Percentiles rank a stretch among this genome's conserved stretches.
phyloP scores from a whole-genome alignment of 1,284 basidiomycete species.

The Vanrija humicola region DNA sequence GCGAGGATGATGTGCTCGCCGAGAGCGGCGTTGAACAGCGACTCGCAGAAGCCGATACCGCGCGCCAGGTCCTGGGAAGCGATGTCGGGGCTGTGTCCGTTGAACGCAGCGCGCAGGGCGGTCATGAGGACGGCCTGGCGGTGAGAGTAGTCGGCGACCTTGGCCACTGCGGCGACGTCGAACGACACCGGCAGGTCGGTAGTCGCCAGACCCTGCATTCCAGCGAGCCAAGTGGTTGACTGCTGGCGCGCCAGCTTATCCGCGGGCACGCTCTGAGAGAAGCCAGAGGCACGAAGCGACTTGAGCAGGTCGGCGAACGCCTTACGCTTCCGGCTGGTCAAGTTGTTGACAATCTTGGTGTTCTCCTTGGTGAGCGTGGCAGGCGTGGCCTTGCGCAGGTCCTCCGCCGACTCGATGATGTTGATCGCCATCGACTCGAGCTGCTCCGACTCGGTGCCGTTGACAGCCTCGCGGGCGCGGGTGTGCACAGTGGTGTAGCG shows the following conservation, averaged over 20 bases:
- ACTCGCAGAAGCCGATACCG: constrained; percentile 75
- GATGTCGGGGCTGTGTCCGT: constrained; percentile 74
- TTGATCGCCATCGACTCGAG: constrained; percentile 68
- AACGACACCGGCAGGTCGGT: constrained; percentile 19
- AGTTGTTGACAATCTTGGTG: constrained; percentile 68
- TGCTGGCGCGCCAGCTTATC: constrained; percentile 64
- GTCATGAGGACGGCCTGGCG: constrained; percentile 67
- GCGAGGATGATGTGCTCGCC: constrained; percentile 39
- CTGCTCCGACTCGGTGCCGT: constrained; percentile 11
- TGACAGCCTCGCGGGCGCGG: constrained; percentile 18
- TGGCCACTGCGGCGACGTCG: constrained; percentile 20
- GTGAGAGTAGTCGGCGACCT: constrained; percentile 65
- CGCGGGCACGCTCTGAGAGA: constrained; percentile 68
- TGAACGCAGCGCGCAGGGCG: constrained; percentile 61
- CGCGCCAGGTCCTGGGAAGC: constrained; percentile 78
- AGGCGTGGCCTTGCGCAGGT: constrained; percentile 59
- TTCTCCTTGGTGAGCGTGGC: constrained; percentile 60
- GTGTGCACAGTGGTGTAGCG: constrained; percentile 39
- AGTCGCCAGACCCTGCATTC: constrained; percentile 34
- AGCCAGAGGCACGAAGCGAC: constrained; percentile 76
- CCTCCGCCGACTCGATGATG: constrained; percentile 66
- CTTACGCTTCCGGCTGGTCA: constrained; percentile 76
- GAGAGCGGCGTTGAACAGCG: constrained; percentile 63
- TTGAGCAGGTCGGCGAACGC: constrained; percentile 89
- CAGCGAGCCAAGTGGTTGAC: constrained; percentile 63